Evolutionary conservation across 371 early-diverging fungal genomes (phyloP).

Genomic region (Mucor sp.): DNA sequence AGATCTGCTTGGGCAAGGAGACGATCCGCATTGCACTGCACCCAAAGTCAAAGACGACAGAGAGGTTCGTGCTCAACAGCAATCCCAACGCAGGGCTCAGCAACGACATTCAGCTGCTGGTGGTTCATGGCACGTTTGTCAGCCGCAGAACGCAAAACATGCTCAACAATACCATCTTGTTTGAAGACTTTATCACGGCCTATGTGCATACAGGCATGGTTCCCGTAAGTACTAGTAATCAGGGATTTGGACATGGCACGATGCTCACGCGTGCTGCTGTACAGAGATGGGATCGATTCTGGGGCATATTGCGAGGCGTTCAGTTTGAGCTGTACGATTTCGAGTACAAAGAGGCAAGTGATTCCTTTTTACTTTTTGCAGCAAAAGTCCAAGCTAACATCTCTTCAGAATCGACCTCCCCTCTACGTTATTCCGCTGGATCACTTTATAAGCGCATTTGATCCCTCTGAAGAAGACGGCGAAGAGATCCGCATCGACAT

Average conservation of each 20-base stretch:
- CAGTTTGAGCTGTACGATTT: constrained; percentile 38
- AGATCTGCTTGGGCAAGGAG: constrained; percentile 25
- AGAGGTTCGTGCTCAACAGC: constrained; percentile 21
- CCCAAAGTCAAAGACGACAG: constrained; percentile 23
- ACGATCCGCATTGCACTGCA: constrained; percentile 15
- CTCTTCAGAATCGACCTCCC: constrained; percentile 19
- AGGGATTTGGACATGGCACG: too few species aligned
- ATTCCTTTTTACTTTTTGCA: too few species aligned
- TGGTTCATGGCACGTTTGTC: constrained; percentile 27
- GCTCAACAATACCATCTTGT: constrained; percentile 25
- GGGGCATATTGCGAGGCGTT: constrained; percentile 37
- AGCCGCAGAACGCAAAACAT: constrained; percentile 30
- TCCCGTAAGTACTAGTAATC: constrained; percentile 25
- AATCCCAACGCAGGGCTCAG: constrained; percentile 16
- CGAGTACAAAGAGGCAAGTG: constrained; percentile 31
- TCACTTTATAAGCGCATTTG: constrained; percentile 26
- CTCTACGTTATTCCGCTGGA: constrained; percentile 27
- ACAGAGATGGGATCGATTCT: constrained; percentile 36
- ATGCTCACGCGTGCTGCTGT: not conserved
- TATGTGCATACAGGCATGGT: constrained; percentile 24
- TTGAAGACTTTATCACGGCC: constrained; percentile 33
- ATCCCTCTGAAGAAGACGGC: constrained; percentile 24
- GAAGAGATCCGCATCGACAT: constrained; percentile 25
- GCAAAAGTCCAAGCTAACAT: too few species aligned
- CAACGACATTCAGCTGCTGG: constrained; percentile 27